phyloP scores from a whole-genome alignment of 2,329 filamentous ascomycete species.

The Calonectria honghensis region DNA sequence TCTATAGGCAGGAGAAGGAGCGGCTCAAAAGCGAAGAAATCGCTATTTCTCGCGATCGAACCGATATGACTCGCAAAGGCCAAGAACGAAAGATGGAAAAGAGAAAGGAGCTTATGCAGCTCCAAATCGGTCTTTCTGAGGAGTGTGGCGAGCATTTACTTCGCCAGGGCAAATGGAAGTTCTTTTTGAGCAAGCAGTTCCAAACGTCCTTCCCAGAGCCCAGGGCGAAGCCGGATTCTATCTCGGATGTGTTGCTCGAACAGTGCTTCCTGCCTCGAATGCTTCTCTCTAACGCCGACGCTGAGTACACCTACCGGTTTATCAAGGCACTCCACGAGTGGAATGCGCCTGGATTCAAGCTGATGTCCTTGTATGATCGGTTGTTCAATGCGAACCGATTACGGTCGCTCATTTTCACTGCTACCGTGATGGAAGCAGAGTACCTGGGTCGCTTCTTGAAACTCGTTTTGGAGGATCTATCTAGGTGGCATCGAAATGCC shows the following conservation, averaged over 20 bases:
- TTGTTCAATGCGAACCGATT: slow-evolving; percentile 90
- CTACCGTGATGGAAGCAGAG: slow-evolving; percentile 92
- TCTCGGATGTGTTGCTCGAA: slow-evolving; percentile 88
- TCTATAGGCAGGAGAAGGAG: slow-evolving; percentile 85
- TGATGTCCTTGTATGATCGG: slow-evolving; percentile 87
- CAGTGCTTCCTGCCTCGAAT: slow-evolving; percentile 94
- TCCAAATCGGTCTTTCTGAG: slow-evolving; percentile 81
- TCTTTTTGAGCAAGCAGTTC: slow-evolving; percentile 84
- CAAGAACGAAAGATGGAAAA: slow-evolving; percentile 78
- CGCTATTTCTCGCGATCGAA: slow-evolving; percentile 81
- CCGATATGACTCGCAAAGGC: slow-evolving; percentile 81
- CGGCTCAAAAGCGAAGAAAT: slow-evolving; percentile 80
- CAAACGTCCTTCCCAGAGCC: slow-evolving; percentile 84
- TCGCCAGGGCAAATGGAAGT: slow-evolving; percentile 79
- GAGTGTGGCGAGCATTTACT: slow-evolving; percentile 84
- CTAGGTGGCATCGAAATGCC: slow-evolving; percentile 88
- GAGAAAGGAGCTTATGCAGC: slow-evolving; percentile 80
- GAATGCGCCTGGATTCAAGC: slow-evolving; percentile 89
- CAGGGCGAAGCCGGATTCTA: slow-evolving; percentile 76
- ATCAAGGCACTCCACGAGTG: slow-evolving; percentile 90
- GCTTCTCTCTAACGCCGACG: slow-evolving; percentile 88
- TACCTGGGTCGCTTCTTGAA: slow-evolving; percentile 94
- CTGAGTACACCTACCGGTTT: slow-evolving; percentile 91
- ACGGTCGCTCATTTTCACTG: slow-evolving; percentile 88
- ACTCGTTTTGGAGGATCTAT: slow-evolving; percentile 86